A percentile compares a stretch with the other conserved stretches of the same genome.
Evolutionary conservation across 495 filamentous ascomycete genomes (phyloP).

Genomic region (Aspergillus homomorphus): DNA sequence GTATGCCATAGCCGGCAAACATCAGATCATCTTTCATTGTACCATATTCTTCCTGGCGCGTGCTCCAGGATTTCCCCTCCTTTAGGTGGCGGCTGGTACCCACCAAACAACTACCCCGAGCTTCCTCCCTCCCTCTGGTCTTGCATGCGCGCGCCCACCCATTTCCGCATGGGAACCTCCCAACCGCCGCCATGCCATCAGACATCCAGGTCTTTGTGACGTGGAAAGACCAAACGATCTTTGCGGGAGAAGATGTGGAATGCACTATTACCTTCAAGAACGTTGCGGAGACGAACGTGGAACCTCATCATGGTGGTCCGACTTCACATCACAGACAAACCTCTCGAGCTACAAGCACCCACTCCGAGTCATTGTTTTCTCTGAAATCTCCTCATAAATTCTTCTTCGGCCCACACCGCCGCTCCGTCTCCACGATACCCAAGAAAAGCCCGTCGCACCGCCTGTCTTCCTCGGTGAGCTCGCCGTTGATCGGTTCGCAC

Average conservation of each 20-base stretch:
- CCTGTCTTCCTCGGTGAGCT: constrained; percentile 44
- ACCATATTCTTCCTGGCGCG: background rate
- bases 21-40: background rate
- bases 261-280: constrained; percentile 97
- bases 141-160: constrained; percentile 23
- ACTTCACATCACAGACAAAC: constrained; percentile 45
- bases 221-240: constrained; percentile 88
- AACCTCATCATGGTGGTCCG: constrained; percentile 33
- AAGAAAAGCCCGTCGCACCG: constrained; percentile 39
- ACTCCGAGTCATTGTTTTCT: constrained; percentile 42
- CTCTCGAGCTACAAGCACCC: constrained; percentile 39
- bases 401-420: constrained; percentile 37
- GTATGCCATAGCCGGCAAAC: constrained; percentile 26
- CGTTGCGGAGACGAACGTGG: constrained; percentile 49
- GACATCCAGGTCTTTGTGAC: constrained; percentile 92
- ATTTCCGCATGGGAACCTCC: constrained; percentile 37
- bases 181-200: constrained; percentile 46
- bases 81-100: constrained; percentile 25
- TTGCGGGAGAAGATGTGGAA: constrained; percentile 90
- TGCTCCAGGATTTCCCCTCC: background rate
- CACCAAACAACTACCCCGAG: constrained; percentile 18
- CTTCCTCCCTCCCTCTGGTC: constrained; percentile 17
- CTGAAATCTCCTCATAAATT: constrained; percentile 39
- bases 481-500: constrained; percentile 40
- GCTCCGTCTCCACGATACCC: constrained; percentile 36